phyloP scores from a whole-genome alignment of 83 land plant genomes.

The Diphasiastrum complanatum region DNA sequence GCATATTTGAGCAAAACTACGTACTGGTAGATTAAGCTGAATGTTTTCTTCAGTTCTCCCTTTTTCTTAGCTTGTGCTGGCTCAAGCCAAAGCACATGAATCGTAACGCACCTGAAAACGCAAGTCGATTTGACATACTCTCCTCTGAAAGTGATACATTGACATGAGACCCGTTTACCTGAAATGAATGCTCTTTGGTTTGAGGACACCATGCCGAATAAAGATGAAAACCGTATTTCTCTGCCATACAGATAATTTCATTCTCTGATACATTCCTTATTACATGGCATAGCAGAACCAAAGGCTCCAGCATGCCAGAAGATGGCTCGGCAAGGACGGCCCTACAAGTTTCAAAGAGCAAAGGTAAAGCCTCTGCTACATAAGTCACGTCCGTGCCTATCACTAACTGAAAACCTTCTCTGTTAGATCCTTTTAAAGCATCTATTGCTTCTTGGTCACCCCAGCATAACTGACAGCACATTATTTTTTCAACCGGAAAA shows the following conservation, averaged over 20 bases:
- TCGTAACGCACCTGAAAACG: too few relatives aligned
- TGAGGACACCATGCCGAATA: conserved; percentile 67
- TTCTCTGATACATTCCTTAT: conserved; percentile 61
- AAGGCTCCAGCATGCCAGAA: conserved; percentile 25
- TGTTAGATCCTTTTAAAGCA: conserved; percentile 29
- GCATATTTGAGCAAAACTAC: too few relatives aligned
- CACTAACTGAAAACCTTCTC: conserved; percentile 64
- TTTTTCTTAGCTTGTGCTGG: too few relatives aligned
- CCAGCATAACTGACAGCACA: conserved; percentile 54
- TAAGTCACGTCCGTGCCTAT: conserved; percentile 90
- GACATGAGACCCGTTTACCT: too few relatives aligned
- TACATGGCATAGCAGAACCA: conserved; percentile 71
- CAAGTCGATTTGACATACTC: too few relatives aligned
- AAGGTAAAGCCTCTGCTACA: conserved; percentile 55
- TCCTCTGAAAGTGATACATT: too few relatives aligned
- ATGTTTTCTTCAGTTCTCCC: too few relatives aligned
- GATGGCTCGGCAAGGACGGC: conserved; percentile 37
- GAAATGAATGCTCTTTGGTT: too few relatives aligned
- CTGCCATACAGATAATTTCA: conserved; percentile 55
- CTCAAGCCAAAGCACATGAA: too few relatives aligned
- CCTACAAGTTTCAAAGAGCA: conserved; percentile 73
- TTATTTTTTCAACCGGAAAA: conserved; percentile 29
- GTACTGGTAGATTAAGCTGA: too few relatives aligned
- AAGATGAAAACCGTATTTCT: conserved; percentile 47
- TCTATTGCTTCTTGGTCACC: conserved; percentile 53